Evolutionary conservation across 176 grass and related monocot genomes (phyloP), one percentile per base, ranked within the genome.

Genomic region (Zoysia pacifica): DNA sequence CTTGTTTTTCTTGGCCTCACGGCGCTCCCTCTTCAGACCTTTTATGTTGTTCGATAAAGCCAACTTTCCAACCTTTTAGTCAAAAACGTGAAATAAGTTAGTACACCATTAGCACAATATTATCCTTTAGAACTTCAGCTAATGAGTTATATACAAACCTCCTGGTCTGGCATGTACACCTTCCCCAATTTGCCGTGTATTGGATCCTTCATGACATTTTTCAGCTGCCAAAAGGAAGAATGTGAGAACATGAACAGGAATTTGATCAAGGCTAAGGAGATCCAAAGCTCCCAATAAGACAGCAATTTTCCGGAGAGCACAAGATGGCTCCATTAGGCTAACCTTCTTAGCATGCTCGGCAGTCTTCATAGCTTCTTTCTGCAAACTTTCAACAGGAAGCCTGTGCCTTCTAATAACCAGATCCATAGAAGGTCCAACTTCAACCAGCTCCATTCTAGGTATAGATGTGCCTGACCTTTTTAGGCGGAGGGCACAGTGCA

Each of bases 381-480:
- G 77, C n/a, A 94, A 69, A 48, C 88, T 81, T 50, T 94, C 92
- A 75, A 82, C 88, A 60, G 92, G 88, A 83, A 75, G 78, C 48
- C 90, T 72, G 54, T 93, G 88, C 42, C 90, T 71, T 13, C 88
- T 91, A 63, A 98, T 71, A 8, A 91, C 83, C 66, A 98, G 76
- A 70, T 98, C 95, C 92, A 98, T 93, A 6, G 90, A 94, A 19
- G 95, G 92, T 28, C 95, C 95, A 67, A 98, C 95, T 87, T 98
- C 95, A 67, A 94, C 87, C 71, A 98, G 80, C 67, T 98, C 96
- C 86, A 98, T 94, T 77, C 90, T 92, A 61, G 96, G 92, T 78
- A 98, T 76, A 28, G 87, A 40, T 16, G 96, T 93, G 68, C 92
- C 96, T 0, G 96, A 98, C 71, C 79, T 90, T 86, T 94, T 94